Evolutionary conservation across 2,329 filamentous ascomycete genomes (phyloP).

Genomic region (Trichoderma sp.): DNA sequence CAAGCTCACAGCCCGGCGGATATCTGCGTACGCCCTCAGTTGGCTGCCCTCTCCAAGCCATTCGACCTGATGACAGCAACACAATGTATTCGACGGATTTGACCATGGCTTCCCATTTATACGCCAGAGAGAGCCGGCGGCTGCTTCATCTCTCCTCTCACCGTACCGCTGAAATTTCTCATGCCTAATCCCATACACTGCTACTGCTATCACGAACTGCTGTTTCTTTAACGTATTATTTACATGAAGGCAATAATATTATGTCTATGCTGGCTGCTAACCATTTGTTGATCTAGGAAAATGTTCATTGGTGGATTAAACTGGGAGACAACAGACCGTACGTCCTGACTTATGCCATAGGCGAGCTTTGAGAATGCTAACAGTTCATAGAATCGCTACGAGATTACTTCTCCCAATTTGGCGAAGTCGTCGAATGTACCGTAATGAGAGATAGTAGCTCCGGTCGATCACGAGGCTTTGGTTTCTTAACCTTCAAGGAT

Average conservation of each 20-base stretch:
- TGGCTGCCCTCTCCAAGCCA: not conserved
- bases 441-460: slow-evolving; percentile 98
- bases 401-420: slow-evolving; percentile 97
- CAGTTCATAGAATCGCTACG: slow-evolving; percentile 76
- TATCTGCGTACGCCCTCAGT: not conserved
- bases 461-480: slow-evolving; percentile 91
- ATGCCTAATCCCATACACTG: not conserved
- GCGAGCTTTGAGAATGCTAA: slow-evolving; percentile 21
- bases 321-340: slow-evolving; percentile 98
- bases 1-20: slow-evolving; percentile 1
- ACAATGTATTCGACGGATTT: not conserved
- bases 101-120: not conserved
- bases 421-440: slow-evolving; percentile 94
- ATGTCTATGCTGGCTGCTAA: not conserved
- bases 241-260: not conserved
- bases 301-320: slow-evolving; percentile 99
- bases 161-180: not conserved
- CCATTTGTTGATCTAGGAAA: slow-evolving; percentile 61
- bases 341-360: slow-evolving; percentile 38
- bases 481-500: slow-evolving; percentile 96
- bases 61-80: not conserved
- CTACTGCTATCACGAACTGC: not conserved
- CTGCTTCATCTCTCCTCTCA: not conserved
- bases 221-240: not conserved
- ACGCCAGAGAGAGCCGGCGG: not conserved